phyloP scores from a whole-genome alignment of 352 stramenopile genomes.

The Phytophthora ramorum region DNA sequence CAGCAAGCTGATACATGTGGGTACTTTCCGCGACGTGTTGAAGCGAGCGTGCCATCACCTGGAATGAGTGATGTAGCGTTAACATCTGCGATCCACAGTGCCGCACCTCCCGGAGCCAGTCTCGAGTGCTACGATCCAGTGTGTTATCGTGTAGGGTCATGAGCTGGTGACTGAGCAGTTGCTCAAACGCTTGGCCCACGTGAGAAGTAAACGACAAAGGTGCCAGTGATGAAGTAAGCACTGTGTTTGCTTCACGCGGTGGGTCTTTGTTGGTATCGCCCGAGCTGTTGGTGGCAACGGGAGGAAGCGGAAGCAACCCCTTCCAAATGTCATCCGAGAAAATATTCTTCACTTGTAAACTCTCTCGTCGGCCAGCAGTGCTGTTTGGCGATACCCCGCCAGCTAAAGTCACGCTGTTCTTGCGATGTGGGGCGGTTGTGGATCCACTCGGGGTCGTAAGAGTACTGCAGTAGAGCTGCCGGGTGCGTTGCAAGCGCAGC shows the following conservation, averaged over 20 bases:
- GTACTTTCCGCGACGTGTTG: slow-evolving; percentile 59
- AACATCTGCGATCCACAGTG: slow-evolving; percentile 62
- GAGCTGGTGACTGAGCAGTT: slow-evolving; percentile 60
- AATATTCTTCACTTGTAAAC: slow-evolving; percentile 34
- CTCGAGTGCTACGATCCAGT: slow-evolving; percentile 58
- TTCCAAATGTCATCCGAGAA: slow-evolving; percentile 69
- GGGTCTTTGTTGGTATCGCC: slow-evolving; percentile 3
- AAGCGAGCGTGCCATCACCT: slow-evolving; percentile 61
- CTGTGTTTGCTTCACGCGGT: background rate
- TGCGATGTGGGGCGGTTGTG: background rate
- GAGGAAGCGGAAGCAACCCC: slow-evolving; percentile 43
- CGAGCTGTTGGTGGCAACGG: background rate
- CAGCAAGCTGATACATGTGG: slow-evolving; percentile 67
- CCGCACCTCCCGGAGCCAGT: slow-evolving; percentile 71
- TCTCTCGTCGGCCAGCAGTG: slow-evolving; percentile 21
- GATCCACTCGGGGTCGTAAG: slow-evolving; percentile 6
- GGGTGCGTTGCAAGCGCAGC: slow-evolving; percentile 57
- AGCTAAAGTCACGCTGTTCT: slow-evolving; percentile 8
- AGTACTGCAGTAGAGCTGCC: slow-evolving; percentile 52
- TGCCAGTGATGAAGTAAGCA: background rate
- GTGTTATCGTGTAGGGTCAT: slow-evolving; percentile 58
- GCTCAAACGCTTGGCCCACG: slow-evolving; percentile 63
- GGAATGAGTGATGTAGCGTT: slow-evolving; percentile 64
- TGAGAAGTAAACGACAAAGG: slow-evolving; percentile 52
- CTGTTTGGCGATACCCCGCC: slow-evolving; percentile 6